A percentile compares a stretch with the other conserved stretches of the same genome.
These are phyloP conservation scores for Kockiozyma suomiensis DNA, from an alignment of 805 yeast genomes.

Conservation along the genomic window DNA sequence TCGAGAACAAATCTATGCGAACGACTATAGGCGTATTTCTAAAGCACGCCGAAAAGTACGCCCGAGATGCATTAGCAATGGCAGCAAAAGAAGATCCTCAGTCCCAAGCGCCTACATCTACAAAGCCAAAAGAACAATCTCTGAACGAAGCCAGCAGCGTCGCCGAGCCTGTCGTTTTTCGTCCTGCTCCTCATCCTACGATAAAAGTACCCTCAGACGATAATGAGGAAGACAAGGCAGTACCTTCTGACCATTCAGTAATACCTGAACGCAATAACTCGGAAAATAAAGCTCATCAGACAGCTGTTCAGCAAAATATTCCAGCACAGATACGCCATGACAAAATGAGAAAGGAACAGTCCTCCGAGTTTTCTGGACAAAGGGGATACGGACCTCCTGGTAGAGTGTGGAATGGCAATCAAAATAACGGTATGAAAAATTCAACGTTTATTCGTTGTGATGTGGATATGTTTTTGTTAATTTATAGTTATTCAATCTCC, in stretches of 20 bases:
- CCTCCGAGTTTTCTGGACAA: background rate
- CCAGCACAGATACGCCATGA: background rate
- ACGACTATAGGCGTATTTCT: slow-evolving; percentile 30
- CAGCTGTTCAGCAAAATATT: background rate
- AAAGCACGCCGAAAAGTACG: slow-evolving; percentile 30
- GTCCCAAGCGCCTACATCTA: background rate
- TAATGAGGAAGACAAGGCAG: too few species aligned
- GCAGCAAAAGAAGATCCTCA: background rate
- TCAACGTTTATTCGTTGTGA: background rate
- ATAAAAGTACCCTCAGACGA: too few species aligned
- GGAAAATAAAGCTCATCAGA: too few species aligned
- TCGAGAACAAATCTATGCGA: slow-evolving; percentile 22
- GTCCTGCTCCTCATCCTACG: too few species aligned
- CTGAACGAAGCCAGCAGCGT: background rate
- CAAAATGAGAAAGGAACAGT: background rate
- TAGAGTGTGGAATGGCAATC: background rate
- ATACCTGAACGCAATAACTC: too few species aligned
- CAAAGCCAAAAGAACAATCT: background rate
- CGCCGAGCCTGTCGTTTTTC: too few species aligned
- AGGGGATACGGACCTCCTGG: background rate
- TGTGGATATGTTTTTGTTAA: background rate
- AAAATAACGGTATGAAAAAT: background rate
- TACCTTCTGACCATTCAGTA: too few species aligned
- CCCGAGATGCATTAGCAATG: slow-evolving; percentile 15
- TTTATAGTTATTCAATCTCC: background rate